phyloP scores from a whole-genome alignment of 2,329 filamentous ascomycete species.

The Talaromyces sp. region DNA sequence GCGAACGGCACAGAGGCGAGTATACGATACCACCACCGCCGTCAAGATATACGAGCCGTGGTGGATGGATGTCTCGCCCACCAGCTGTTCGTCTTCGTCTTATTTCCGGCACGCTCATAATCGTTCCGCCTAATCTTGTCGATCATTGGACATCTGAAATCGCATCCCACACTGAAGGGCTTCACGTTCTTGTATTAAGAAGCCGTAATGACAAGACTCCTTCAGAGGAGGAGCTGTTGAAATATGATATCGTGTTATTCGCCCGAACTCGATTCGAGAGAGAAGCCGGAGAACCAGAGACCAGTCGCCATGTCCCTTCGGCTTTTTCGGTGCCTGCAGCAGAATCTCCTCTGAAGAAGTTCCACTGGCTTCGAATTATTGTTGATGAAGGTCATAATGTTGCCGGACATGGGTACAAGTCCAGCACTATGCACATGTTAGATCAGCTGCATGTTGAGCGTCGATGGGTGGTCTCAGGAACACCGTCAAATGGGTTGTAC shows the following conservation, averaged over 20 bases:
- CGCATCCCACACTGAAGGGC: conserved; percentile 65
- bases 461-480: conserved; percentile 87
- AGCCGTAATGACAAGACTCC: conserved; percentile 55
- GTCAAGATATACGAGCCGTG: conserved; percentile 39
- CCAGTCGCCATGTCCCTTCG: conserved; percentile 47
- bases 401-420: conserved; percentile 62
- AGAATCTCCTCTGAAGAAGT: conserved; percentile 60
- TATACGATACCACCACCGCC: conserved; percentile 56
- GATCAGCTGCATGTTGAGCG: conserved; percentile 60
- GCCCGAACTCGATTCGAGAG: conserved; percentile 69
- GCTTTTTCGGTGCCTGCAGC: conserved; percentile 45
- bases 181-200: conserved; percentile 64
- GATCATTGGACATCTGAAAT: conserved; percentile 84
- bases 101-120: conserved; percentile 67
- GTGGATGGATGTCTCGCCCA: conserved; percentile 39
- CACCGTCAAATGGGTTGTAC: conserved; percentile 77
- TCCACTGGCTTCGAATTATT: conserved; percentile 85
- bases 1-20: conserved; percentile 56
- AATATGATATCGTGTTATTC: conserved; percentile 75
- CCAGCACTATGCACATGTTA: conserved; percentile 55
- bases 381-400: conserved; percentile 90
- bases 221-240: conserved; percentile 53
- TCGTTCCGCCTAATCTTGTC: conserved; percentile 79
- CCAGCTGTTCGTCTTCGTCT: conserved; percentile 54
- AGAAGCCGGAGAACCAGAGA: conserved; percentile 55